A percentile compares a stretch with the other conserved stretches of the same genome.
These are phyloP conservation scores for Chlamydomonas schloesseri DNA, from an alignment of 139 green algal genomes.

Conservation along the genomic window DNA sequence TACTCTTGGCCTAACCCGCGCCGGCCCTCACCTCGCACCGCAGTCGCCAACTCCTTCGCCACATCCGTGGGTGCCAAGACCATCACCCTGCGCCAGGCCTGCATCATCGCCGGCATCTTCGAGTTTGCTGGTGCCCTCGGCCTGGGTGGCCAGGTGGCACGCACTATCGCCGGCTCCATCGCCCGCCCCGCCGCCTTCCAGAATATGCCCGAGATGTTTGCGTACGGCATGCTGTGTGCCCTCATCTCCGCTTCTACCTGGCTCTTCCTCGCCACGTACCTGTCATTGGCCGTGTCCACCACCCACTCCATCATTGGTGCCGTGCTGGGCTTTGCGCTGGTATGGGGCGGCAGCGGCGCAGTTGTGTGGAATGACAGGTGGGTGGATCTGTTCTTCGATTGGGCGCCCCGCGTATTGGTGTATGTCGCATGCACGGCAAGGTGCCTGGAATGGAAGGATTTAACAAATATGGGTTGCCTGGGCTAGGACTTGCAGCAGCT, in stretches of 20 bases:
- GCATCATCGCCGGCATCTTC: conserved; percentile 54
- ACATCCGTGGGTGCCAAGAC: conserved; percentile 64
- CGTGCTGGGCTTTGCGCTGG: conserved; percentile 58
- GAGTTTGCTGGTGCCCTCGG: conserved; percentile 65
- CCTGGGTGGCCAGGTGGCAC: conserved; percentile 58
- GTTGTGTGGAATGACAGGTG: conserved; percentile 54
- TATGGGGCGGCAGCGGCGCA: conserved; percentile 36
- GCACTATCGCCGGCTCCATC: conserved; percentile 56
- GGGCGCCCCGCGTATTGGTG: no score
- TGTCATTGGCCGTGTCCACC: conserved; percentile 70
- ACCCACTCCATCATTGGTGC: conserved; percentile 71
- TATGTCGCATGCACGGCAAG: no score
- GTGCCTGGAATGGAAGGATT: no score
- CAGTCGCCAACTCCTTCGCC: conserved; percentile 65
- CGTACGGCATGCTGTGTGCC: conserved; percentile 64
- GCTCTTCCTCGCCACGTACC: conserved; percentile 61
- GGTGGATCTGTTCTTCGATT: no score
- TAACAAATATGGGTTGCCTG: no score
- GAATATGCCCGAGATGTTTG: conserved; percentile 31
- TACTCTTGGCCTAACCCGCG: no score
- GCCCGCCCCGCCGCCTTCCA: conserved; percentile 30
- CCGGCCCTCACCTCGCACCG: not conserved
- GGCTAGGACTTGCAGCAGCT: no score
- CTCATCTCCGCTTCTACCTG: conserved; percentile 55
- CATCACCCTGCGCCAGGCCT: conserved; percentile 53